Evolutionary conservation across 306 rosid species (phyloP).

Genomic region (Glycine latifolia): DNA sequence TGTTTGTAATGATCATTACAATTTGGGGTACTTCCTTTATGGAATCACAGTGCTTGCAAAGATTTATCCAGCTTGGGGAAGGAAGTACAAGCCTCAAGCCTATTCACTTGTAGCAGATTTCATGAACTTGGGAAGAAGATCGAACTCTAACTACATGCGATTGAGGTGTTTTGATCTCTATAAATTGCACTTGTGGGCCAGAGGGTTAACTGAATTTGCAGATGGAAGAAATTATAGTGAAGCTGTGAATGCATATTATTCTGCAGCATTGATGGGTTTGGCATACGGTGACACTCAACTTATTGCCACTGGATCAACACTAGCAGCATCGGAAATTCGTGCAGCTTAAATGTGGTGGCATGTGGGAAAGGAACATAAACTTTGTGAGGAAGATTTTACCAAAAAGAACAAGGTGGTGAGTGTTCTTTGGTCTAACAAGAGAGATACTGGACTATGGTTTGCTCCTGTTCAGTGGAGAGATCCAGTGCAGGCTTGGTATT

Average conservation of each 20-base stretch:
- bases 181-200: constrained; percentile 86
- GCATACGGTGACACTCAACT: constrained; percentile 83
- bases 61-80: constrained; percentile 85
- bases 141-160: constrained; percentile 58
- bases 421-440: constrained; percentile 79
- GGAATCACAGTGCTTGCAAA: constrained; percentile 86
- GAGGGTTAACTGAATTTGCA: constrained; percentile 64
- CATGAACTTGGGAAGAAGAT: constrained; percentile 59
- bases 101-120: constrained; percentile 74
- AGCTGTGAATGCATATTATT: constrained; percentile 86
- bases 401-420: constrained; percentile 74
- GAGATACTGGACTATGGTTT: constrained; percentile 88
- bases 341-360: constrained; percentile 96
- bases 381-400: constrained; percentile 64
- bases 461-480: constrained; percentile 81
- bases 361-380: constrained; percentile 52
- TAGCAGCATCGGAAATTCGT: constrained; percentile 70
- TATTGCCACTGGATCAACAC: constrained; percentile 67
- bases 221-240: constrained; percentile 87
- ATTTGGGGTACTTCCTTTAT: constrained; percentile 80
- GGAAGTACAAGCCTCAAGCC: constrained; percentile 68
- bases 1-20: constrained; percentile 77
- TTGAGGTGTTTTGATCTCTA: constrained; percentile 77
- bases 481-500: constrained; percentile 85
- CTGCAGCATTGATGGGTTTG: constrained; percentile 87